Evolutionary conservation across 305 asterid species (phyloP), one percentile per base, ranked within the genome.

Genomic region (Solanum aculeatissimum): DNA sequence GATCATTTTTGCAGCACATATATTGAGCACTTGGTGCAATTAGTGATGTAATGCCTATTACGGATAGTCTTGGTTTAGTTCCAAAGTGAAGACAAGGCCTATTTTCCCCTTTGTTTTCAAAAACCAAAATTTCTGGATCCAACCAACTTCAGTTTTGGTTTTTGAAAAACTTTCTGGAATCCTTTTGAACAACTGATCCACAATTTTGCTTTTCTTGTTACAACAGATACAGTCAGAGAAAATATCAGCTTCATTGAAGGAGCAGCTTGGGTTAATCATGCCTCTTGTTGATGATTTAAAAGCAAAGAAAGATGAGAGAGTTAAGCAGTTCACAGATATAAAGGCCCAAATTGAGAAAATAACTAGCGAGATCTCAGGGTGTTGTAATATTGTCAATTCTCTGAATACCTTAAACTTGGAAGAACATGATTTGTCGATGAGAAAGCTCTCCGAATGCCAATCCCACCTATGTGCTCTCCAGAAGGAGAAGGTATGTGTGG

Each of bases 261-360:
- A 92, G 62, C 97, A 93, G 87, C 90, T 94, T 71, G 93, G 93
- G 65, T 87, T 93, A 21, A 92, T 96, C 63, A 83, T 91, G 81
- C 94, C 98, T 47, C 83, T 96, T 54, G 92, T 94, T 40, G 98
- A 95, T 86, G 97, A 92, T 88, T 88, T 96, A 86, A 93, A 90
- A 88, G 87, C 84, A 54, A 92, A 92, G 85, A 96, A 92, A 87
- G 96, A 93, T 74, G 98, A 93, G 83, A 89, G 98, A 69, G 84
- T 92, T 89, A 95, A 93, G 88, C 97, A 96, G 84, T 92, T 95
- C 82, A 85, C 91, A 49, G 98, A 96, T 55, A 87, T 94, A 69
- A 95, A 87, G 93, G 85, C 88, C 7, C 97, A 96, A 88, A 93
- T 96, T 69, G 99, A 94, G 89, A 96, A 96, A 91, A 95, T 96